Evolutionary conservation across 2,329 filamentous ascomycete genomes (phyloP).

Genomic region (Paecilomyces sp.): DNA sequence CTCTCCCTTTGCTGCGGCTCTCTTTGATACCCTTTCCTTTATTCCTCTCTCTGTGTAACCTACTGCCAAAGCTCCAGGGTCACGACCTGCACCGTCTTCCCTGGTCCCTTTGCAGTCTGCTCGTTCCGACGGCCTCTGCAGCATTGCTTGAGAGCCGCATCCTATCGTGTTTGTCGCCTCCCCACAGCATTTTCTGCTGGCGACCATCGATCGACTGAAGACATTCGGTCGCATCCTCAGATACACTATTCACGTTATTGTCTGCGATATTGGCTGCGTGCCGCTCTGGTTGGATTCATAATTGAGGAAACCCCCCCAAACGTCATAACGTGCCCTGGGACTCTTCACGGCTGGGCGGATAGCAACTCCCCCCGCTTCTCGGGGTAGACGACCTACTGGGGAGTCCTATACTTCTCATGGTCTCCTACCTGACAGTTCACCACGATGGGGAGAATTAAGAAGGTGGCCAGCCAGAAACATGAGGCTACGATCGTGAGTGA

Average conservation of each 20-base stretch:
- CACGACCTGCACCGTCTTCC: conserved; percentile 39
- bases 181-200: conserved; percentile 8
- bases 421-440: conserved; percentile 25
- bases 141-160: conserved; percentile 17
- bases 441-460: conserved; percentile 48
- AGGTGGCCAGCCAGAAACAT: conserved; percentile 45
- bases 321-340: conserved; percentile 28
- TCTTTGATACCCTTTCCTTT: conserved; percentile 1
- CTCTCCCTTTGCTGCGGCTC: background rate
- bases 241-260: background rate
- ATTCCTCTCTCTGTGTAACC: conserved; percentile 4
- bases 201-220: conserved; percentile 10
- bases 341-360: conserved; percentile 21
- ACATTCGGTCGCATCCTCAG: conserved; percentile 2
- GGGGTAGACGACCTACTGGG: conserved; percentile 21
- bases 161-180: conserved; percentile 4
- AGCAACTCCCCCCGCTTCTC: conserved; percentile 16
- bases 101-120: conserved; percentile 18
- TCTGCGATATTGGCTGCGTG: background rate
- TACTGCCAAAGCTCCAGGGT: conserved; percentile 16
- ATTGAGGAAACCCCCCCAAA: conserved; percentile 24
- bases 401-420: conserved; percentile 29
- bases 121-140: conserved; percentile 4
- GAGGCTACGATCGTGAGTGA: conserved; percentile 43
- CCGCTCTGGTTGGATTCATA: conserved; percentile 5